Evolutionary conservation across 2,329 filamentous ascomycete genomes (phyloP).

Genomic region (Penicillium brasilianum): DNA sequence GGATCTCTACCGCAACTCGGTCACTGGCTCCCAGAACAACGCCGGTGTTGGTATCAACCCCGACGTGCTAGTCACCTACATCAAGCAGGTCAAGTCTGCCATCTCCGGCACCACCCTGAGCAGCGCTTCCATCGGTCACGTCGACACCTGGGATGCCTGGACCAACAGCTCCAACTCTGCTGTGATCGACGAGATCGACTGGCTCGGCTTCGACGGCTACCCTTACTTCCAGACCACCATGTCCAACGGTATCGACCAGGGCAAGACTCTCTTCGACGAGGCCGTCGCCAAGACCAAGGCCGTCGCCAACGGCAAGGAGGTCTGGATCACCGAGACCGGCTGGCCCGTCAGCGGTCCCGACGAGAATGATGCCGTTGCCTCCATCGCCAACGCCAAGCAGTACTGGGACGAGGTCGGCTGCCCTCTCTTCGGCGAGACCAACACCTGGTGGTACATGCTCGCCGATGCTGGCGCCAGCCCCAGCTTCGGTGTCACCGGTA

Average conservation of each 20-base stretch:
- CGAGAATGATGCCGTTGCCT: slow-evolving; percentile 67
- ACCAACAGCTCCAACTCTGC: slow-evolving; percentile 73
- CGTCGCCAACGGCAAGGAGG: slow-evolving; percentile 68
- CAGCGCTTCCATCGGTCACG: slow-evolving; percentile 72
- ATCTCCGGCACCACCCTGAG: slow-evolving; percentile 64
- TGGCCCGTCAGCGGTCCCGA: slow-evolving; percentile 76
- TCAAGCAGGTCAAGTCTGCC: slow-evolving; percentile 67
- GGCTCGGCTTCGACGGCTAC: slow-evolving; percentile 82
- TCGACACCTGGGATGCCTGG: slow-evolving; percentile 87
- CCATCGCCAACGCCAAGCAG: slow-evolving; percentile 69
- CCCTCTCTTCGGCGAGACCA: slow-evolving; percentile 51
- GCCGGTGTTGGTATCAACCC: slow-evolving; percentile 69
- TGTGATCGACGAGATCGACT: slow-evolving; percentile 74
- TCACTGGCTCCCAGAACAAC: slow-evolving; percentile 67
- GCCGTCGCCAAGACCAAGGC: slow-evolving; percentile 65
- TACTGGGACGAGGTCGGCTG: slow-evolving; percentile 84
- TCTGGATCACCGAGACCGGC: slow-evolving; percentile 90
- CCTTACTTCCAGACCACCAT: slow-evolving; percentile 78
- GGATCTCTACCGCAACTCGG: slow-evolving; percentile 80
- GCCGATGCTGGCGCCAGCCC: slow-evolving; percentile 44
- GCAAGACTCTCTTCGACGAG: slow-evolving; percentile 69
- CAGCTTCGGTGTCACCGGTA: slow-evolving; percentile 47
- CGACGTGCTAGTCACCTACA: slow-evolving; percentile 68
- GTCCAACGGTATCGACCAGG: slow-evolving; percentile 68
- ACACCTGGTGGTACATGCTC: slow-evolving; percentile 53